Conservation (phyloP, 768 basidiomycete genomes). For the Coprinopsis strossmayeri region DNA sequence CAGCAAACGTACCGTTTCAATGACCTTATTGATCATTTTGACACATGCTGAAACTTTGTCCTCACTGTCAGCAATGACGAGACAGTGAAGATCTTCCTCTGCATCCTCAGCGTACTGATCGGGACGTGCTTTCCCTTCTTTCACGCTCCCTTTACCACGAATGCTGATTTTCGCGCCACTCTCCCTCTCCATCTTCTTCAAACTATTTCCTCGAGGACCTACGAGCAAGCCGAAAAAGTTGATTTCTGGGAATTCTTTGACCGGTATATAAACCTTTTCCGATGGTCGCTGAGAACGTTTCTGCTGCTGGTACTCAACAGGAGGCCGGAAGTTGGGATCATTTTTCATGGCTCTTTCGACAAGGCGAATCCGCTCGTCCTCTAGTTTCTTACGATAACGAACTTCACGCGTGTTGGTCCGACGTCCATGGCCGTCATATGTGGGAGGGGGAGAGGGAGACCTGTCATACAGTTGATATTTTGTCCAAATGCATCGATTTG, state of each 20-base stretch:
- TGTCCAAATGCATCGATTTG: not conserved
- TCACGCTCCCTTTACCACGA: constrained; percentile 96
- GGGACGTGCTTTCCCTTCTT: constrained; percentile 95
- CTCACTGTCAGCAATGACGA: constrained; percentile 87
- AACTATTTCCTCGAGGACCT: constrained; percentile 95
- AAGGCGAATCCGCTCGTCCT: constrained; percentile 86
- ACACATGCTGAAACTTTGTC: constrained; percentile 92
- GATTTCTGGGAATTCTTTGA: constrained; percentile 99
- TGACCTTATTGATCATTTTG: constrained; percentile 93
- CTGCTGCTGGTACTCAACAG: constrained; percentile 92
- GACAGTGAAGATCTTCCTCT: constrained; percentile 98
- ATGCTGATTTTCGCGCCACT: constrained; percentile 98
- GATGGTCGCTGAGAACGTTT: constrained; percentile 91
- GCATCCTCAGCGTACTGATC: constrained; percentile 95
- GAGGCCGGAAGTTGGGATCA: constrained; percentile 96
- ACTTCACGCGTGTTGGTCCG: constrained; percentile 98
- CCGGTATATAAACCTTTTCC: constrained; percentile 98
- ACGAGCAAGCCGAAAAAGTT: constrained; percentile 99
- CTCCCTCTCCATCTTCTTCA: constrained; percentile 99
- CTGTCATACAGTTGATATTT: constrained; percentile 29
- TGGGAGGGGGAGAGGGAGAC: constrained; percentile 94
- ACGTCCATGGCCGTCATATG: constrained; percentile 95
- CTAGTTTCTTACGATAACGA: constrained; percentile 92
- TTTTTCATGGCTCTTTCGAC: constrained; percentile 97
- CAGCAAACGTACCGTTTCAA: constrained; percentile 81